phyloP scores from a whole-genome alignment of 306 rosid species.

The Casuarina cunninghamiana region DNA sequence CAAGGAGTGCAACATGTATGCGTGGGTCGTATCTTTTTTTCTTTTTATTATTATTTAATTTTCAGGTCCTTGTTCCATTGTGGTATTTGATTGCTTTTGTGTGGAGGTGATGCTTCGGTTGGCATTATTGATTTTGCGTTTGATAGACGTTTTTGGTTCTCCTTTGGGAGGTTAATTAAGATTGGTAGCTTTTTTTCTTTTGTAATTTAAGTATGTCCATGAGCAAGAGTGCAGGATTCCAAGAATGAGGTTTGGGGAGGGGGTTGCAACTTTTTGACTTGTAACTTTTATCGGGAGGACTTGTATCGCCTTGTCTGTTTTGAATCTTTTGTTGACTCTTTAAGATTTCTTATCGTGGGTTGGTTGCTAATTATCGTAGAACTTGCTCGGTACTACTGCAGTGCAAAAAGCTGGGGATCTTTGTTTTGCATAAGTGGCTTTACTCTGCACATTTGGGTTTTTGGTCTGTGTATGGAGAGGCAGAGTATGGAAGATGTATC shows the following conservation, averaged over 20 bases:
- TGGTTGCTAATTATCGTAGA: not conserved
- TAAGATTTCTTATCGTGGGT: not conserved
- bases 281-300: not conserved
- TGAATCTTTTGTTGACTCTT: not conserved
- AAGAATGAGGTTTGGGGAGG: not conserved
- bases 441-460: not conserved
- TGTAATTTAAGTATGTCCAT: slow-evolving; percentile 9
- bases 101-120: not conserved
- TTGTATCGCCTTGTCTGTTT: not conserved
- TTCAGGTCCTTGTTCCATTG: not conserved
- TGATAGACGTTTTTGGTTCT: not conserved
- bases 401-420: not conserved
- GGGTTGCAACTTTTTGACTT: not conserved
- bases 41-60: not conserved
- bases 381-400: not conserved
- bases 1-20: slow-evolving; percentile 98
- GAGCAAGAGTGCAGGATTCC: not conserved
- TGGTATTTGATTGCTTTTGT: not conserved
- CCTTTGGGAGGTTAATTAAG: not conserved
- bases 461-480: not conserved
- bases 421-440: not conserved
- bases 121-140: not conserved
- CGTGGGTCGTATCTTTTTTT: not conserved
- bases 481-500: slow-evolving; percentile 13
- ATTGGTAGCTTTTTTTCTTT: not conserved